phyloP scores from a whole-genome alignment of 2,329 filamentous ascomycete species.

The Cucurbitaria berberidis region DNA sequence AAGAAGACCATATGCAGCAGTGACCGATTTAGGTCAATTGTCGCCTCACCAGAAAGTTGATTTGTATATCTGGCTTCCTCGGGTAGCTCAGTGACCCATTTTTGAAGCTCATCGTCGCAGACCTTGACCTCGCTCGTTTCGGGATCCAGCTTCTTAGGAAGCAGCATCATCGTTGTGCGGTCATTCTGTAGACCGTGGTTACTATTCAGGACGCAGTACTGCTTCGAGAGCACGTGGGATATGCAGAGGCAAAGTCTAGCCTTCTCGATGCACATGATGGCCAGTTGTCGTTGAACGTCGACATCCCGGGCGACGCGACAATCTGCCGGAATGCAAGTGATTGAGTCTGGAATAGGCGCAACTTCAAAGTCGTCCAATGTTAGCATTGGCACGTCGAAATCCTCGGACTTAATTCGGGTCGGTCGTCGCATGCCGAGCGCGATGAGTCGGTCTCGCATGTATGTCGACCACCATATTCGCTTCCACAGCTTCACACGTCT shows the following conservation, averaged over 20 bases:
- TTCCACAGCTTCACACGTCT: conserved; percentile 86
- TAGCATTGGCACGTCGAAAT: conserved; percentile 93
- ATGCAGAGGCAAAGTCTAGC: conserved; percentile 88
- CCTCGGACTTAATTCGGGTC: conserved; percentile 89
- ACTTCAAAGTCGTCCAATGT: conserved; percentile 85
- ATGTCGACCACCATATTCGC: conserved; percentile 97
- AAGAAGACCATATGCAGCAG: conserved; percentile 93
- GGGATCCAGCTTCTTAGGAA: conserved; percentile 86
- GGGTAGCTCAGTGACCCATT: conserved; percentile 77
- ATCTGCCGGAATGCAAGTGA: conserved; percentile 70
- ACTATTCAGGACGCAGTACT: conserved; percentile 89
- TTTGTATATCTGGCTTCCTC: conserved; percentile 73
- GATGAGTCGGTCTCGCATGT: conserved; percentile 91
- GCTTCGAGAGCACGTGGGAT: conserved; percentile 84
- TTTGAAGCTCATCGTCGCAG: conserved; percentile 79
- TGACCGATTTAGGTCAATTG: conserved; percentile 76
- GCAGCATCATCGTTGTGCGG: conserved; percentile 82
- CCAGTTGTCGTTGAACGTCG: conserved; percentile 76
- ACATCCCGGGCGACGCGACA: conserved; percentile 75
- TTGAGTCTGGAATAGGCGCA: conserved; percentile 68
- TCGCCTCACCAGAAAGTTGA: conserved; percentile 60
- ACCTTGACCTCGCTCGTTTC: conserved; percentile 78
- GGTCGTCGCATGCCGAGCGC: conserved; percentile 92
- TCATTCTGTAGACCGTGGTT: conserved; percentile 75
- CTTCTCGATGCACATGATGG: conserved; percentile 89